phyloP scores from a whole-genome alignment of 805 yeast genomes.

The Phaffomyces opuntiae region DNA sequence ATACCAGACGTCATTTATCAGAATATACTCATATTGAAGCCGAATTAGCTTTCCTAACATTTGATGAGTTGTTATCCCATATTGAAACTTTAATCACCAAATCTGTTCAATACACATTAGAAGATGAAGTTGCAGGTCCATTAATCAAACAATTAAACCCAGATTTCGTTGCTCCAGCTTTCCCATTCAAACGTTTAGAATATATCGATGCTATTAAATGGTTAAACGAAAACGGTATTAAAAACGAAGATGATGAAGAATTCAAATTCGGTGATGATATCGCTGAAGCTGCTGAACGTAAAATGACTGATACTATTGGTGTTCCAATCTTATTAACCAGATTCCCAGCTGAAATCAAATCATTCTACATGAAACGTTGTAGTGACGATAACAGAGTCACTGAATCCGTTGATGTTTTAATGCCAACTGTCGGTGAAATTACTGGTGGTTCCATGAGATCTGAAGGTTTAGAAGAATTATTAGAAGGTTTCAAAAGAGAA shows the following conservation, averaged over 20 bases:
- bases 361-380: conserved; percentile 96
- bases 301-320: conserved; percentile 93
- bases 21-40: conserved; percentile 97
- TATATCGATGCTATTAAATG: conserved; percentile 89
- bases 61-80: conserved; percentile 81
- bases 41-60: conserved; percentile 80
- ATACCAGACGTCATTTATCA: conserved; percentile 94
- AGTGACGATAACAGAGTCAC: conserved; percentile 89
- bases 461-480: conserved; percentile 67
- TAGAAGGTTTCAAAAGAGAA: conserved; percentile 91
- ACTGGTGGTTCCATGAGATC: conserved; percentile 99
- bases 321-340: conserved; percentile 86
- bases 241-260: conserved; percentile 88
- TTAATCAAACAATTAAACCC: conserved; percentile 91
- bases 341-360: conserved; percentile 96
- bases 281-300: conserved; percentile 99
- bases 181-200: conserved; percentile 87
- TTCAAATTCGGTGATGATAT: conserved; percentile 98
- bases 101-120: conserved; percentile 67
- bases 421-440: conserved; percentile 99
- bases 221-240: conserved; percentile 92
- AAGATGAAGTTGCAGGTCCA: conserved; percentile 90
- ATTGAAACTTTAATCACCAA: conserved; percentile 72
- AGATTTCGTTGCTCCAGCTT: conserved; percentile 68
- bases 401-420: conserved; percentile 94